Conservation (phyloP, 306 rosid genomes). For the Prunus mume region DNA sequence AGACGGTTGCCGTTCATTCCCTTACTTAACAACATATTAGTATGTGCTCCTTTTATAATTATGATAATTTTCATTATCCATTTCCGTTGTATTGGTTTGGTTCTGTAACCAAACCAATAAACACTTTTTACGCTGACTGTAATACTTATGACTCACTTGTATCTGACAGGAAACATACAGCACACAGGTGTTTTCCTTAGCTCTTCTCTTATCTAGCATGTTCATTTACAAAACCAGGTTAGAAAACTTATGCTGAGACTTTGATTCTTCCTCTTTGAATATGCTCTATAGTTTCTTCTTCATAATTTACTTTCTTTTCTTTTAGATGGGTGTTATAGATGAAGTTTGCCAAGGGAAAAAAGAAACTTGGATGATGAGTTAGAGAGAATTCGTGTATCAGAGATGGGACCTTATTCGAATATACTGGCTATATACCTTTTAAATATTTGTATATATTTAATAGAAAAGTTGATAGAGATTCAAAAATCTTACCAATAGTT, state of each 20-base stretch:
- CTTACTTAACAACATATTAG: not conserved
- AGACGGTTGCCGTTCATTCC: conserved; percentile 56
- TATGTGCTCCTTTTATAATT: not conserved
- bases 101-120: not conserved
- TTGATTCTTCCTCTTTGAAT: conserved; percentile 9
- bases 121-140: not conserved
- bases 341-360: conserved; percentile 42
- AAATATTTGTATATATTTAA: too few species aligned
- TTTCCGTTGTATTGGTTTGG: not conserved
- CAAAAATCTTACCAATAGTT: too few species aligned
- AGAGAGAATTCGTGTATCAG: too few species aligned
- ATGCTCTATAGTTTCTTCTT: not conserved
- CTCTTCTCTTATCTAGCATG: conserved; percentile 92
- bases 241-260: conserved; percentile 14
- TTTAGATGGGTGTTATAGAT: conserved; percentile 91
- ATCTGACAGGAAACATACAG: conserved; percentile 79
- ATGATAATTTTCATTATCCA: not conserved
- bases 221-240: conserved; percentile 95
- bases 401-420: too few species aligned
- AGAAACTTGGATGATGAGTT: too few species aligned
- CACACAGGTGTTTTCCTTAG: conserved; percentile 89
- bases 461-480: too few species aligned
- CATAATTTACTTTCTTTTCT: conserved; percentile 4
- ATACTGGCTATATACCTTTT: too few species aligned
- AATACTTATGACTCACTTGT: not conserved